Percentiles rank a stretch among this genome's conserved stretches.
These are phyloP conservation scores for Gastrolobium bilobum DNA, from an alignment of 306 rosid genomes.

Conservation along the genomic window DNA sequence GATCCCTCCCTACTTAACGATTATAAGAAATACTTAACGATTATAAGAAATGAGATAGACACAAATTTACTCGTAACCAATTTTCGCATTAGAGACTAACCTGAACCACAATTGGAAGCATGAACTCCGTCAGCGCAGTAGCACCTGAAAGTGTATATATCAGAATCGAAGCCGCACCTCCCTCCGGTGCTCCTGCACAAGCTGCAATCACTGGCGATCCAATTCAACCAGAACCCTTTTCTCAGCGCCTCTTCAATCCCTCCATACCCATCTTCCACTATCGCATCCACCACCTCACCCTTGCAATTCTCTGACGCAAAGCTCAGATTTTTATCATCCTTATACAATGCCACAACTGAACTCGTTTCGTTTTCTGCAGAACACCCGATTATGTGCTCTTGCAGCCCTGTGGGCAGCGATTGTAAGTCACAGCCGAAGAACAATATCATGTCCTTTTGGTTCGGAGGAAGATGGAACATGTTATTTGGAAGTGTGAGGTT, in stretches of 20 bases:
- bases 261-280: conserved; percentile 28
- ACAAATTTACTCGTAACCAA: too few species aligned
- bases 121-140: conserved; percentile 71
- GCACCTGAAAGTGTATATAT: conserved; percentile 42
- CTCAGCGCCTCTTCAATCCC: conserved; percentile 44
- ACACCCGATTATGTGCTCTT: conserved; percentile 46
- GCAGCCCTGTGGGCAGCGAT: not conserved
- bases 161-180: conserved; percentile 56
- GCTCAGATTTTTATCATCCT: not conserved
- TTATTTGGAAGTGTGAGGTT: conserved; percentile 36
- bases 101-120: conserved; percentile 52
- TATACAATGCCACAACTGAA: conserved; percentile 55
- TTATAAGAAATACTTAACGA: too few species aligned
- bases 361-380: not conserved
- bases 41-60: too few species aligned
- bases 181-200: conserved; percentile 51
- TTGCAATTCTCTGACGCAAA: conserved; percentile 35
- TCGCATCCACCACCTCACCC: not conserved
- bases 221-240: conserved; percentile 61
- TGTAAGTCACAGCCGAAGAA: conserved; percentile 48
- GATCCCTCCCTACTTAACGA: too few species aligned
- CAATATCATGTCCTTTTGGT: conserved; percentile 37
- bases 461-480: not conserved
- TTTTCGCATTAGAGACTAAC: conserved; percentile 61
- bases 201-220: conserved; percentile 58